Base-by-base conservation (phyloP, 2,329 filamentous ascomycete species). In the Fusarium sp. region DNA sequence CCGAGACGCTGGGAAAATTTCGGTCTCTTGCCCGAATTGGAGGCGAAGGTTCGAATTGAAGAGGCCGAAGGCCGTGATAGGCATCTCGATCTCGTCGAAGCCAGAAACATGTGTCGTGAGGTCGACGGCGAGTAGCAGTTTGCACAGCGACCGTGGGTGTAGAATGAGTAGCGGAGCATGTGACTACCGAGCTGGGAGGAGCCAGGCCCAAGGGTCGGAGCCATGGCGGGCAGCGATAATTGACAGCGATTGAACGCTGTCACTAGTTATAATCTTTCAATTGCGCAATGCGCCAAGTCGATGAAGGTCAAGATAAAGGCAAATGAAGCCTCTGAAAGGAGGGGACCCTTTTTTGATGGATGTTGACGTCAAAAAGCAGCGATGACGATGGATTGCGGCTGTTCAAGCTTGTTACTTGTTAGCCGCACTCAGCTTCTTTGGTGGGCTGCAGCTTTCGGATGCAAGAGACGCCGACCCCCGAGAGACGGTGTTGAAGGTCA, bases 1-100 rank as follows among this genome's bases (percentile, higher is more conserved):
- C 84, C 81, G 57, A 88, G 80, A 28, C 84, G 83, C 49, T 85
- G 83, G 31, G 85, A 83, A 78, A 88, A 87, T 60, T 81, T 81
- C 38, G 81, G 84, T 66, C 83, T 79, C 65, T 82, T 81, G 57
- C 82, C 81, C 42, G 83, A 80, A 69, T 70, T 72, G 59, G 77
- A 78, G 36, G 79, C 74, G 33, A 78, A 80, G 49, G 62, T 71
- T 44, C 78, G 78, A 49, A 72, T 59, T 39, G 72, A 74, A 50
- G 64, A 59, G 57, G 65, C 67, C 39, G 72, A 73, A 33, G 60
- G 57, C 64, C 69, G 71, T 54, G 70, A 71, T 42, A 66, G 69
- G 67, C 60, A 71, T 74, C 68, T 70, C 69, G 71, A 70, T 71
- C 47, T 71, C 46, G 66, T 67, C 53, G 72, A 64, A 66, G 51